A percentile compares a stretch with the other conserved stretches of the same genome.
Evolutionary conservation across 164 flowering plant genomes (phyloP).

Genomic region (Hamamelis virginiana): DNA sequence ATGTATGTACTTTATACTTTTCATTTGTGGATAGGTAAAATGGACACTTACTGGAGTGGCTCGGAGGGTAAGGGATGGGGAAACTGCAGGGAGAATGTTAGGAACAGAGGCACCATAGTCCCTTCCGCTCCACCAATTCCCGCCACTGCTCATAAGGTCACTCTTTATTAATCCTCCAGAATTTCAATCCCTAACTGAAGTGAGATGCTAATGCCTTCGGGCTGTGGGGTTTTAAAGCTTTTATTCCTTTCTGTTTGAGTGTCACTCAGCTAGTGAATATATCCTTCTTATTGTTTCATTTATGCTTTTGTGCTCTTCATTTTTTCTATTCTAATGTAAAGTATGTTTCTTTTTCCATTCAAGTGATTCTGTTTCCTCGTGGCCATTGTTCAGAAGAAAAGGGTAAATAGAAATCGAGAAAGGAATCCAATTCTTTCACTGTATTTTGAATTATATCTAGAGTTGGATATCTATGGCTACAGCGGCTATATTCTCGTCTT

Average conservation of each 20-base stretch:
- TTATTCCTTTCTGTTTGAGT: background rate
- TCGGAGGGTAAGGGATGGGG: too few species aligned
- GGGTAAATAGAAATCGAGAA: background rate
- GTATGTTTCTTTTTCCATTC: background rate
- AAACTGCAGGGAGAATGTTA: background rate
- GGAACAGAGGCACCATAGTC: background rate
- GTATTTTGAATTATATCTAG: too few species aligned
- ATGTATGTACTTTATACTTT: background rate
- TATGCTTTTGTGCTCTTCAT: too few species aligned
- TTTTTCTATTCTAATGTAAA: slow-evolving; percentile 2
- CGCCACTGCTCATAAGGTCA: slow-evolving; percentile 1
- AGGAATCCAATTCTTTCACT: slow-evolving; percentile 7
- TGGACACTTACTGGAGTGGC: background rate
- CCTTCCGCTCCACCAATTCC: background rate
- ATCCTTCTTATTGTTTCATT: too few species aligned
- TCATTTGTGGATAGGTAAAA: background rate
- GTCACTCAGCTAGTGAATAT: too few species aligned
- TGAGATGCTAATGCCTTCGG: background rate
- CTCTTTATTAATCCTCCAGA: background rate
- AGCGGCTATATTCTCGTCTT: slow-evolving; percentile 71
- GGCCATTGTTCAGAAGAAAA: background rate
- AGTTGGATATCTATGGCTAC: slow-evolving; percentile 46
- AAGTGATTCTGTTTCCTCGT: background rate
- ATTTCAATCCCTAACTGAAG: background rate
- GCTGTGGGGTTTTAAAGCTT: background rate